phyloP scores from a whole-genome alignment of 495 filamentous ascomycete species.

The Trichoderma erinaceum region DNA sequence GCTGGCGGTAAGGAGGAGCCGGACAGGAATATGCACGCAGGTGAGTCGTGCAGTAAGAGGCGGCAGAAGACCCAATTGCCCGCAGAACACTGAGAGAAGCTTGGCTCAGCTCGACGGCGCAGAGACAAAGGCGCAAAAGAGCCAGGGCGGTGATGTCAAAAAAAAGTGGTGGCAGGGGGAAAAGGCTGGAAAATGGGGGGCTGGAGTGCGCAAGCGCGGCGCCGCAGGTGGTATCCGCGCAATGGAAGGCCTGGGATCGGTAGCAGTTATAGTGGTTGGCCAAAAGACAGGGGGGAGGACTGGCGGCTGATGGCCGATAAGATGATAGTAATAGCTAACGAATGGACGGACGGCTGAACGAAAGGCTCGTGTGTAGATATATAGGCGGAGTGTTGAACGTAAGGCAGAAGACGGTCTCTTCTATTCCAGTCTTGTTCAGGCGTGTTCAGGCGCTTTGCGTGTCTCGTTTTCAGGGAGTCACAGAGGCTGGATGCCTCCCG shows the following conservation, averaged over 20 bases:
- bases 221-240: not conserved
- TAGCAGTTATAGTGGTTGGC: constrained; percentile 5
- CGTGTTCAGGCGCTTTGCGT: too few species aligned
- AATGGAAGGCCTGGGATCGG: not conserved
- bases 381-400: too few species aligned
- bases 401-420: too few species aligned
- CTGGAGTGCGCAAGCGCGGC: constrained; percentile 9
- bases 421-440: too few species aligned
- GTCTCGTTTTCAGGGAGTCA: not conserved
- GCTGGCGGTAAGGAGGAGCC: not conserved
- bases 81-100: not conserved
- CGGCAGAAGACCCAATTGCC: constrained; percentile 9
- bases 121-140: not conserved
- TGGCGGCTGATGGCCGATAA: not conserved
- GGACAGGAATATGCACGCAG: constrained; percentile 1
- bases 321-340: not conserved
- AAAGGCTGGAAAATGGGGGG: constrained; percentile 13
- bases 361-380: not conserved
- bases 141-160: constrained; percentile 12
- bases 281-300: not conserved
- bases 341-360: not conserved
- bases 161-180: constrained; percentile 14
- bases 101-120: not conserved
- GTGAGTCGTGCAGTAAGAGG: constrained; percentile 6
- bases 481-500: constrained; percentile 1